Evolutionary conservation across 345 rosid species (phyloP).

Genomic region (Salix exigua): DNA sequence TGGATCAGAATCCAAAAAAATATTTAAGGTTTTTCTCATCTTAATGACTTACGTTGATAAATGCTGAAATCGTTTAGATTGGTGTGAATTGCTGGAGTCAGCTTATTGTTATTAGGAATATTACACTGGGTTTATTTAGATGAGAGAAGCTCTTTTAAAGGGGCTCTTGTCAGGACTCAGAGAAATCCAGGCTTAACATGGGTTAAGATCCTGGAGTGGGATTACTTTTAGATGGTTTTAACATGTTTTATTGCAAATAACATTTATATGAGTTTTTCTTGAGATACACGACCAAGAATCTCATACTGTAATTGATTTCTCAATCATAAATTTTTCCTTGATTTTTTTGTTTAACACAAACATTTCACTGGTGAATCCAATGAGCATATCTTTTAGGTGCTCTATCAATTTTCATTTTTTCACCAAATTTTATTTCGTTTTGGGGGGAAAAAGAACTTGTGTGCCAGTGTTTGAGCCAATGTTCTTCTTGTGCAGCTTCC

Average conservation of each 20-base stretch:
- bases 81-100: background rate
- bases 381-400: background rate
- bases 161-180: background rate
- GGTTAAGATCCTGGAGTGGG: background rate
- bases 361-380: background rate
- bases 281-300: background rate
- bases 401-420: background rate
- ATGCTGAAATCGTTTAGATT: background rate
- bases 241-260: background rate
- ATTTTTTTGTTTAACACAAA: background rate
- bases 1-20: background rate
- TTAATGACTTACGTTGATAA: background rate
- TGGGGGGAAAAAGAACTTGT: no score
- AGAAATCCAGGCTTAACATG: background rate
- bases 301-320: background rate
- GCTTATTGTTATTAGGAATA: background rate
- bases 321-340: background rate
- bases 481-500: slow-evolving; percentile 52
- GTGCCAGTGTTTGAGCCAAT: slow-evolving; percentile 13
- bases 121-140: background rate
- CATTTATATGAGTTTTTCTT: background rate
- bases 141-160: background rate
- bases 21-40: background rate
- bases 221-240: background rate
- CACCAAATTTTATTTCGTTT: background rate